A percentile compares a stretch with the other conserved stretches of the same genome.
Conservation (phyloP, 495 filamentous ascomycete species). For the Talaromyces stipitatus region DNA sequence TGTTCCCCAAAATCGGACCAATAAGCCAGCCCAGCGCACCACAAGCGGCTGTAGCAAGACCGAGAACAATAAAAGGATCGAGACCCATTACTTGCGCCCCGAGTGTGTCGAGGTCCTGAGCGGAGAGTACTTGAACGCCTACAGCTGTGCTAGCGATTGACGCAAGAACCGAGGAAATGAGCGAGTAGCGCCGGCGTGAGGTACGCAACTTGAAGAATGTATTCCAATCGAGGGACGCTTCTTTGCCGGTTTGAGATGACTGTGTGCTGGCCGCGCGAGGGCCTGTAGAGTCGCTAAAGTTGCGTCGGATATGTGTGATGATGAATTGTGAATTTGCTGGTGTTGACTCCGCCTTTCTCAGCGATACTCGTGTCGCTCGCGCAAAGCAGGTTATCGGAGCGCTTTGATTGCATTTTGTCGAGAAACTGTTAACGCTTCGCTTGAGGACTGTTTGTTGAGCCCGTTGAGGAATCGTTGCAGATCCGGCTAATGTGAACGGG, state of each 20-base stretch:
- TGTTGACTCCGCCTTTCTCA: not conserved
- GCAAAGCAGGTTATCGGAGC: not conserved
- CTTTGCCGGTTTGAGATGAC: constrained; percentile 14
- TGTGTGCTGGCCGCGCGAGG: constrained; percentile 26
- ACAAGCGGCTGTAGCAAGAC: constrained; percentile 62
- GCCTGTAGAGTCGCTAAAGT: constrained; percentile 11
- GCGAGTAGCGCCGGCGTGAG: constrained; percentile 72
- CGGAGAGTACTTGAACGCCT: constrained; percentile 56
- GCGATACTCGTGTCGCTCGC: not conserved
- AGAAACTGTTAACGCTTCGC: not conserved
- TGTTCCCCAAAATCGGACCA: constrained; percentile 72
- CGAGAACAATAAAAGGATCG: constrained; percentile 80
- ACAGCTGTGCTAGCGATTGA: constrained; percentile 47
- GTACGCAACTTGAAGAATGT: constrained; percentile 86
- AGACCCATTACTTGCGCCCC: constrained; percentile 63
- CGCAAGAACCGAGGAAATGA: constrained; percentile 62
- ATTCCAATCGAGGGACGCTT: constrained; percentile 72
- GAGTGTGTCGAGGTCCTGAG: constrained; percentile 59
- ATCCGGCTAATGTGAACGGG: constrained; percentile 14
- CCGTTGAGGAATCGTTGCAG: not conserved
- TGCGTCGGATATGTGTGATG: not conserved
- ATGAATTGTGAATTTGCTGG: not conserved
- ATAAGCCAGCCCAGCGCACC: constrained; percentile 76
- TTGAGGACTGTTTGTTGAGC: constrained; percentile 6
- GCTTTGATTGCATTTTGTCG: not conserved